A percentile compares a stretch with the other conserved stretches of the same genome.
These are phyloP conservation scores for Nakataea oryzae DNA, from an alignment of 2,329 filamentous ascomycete genomes.

Conservation along the genomic window DNA sequence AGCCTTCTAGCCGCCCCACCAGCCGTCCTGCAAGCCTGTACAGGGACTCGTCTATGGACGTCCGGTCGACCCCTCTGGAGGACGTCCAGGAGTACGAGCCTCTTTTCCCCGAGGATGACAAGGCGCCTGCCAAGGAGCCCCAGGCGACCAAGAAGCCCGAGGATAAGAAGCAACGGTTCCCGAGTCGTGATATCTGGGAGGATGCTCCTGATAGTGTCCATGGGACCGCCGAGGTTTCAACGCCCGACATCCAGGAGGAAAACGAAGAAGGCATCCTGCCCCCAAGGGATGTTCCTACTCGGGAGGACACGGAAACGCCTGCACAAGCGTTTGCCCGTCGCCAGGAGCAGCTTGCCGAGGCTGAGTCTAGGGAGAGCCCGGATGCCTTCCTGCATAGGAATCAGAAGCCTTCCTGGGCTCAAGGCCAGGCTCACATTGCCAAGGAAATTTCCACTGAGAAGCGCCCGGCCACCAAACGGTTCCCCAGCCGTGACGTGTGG, in stretches of 20 bases:
- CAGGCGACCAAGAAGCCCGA: slow-evolving; percentile 32
- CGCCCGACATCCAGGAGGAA: slow-evolving; percentile 48
- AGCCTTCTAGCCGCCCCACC: slow-evolving; percentile 14
- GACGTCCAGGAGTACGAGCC: slow-evolving; percentile 93
- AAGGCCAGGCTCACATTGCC: slow-evolving; percentile 36
- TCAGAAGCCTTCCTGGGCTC: slow-evolving; percentile 36
- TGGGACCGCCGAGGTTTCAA: slow-evolving; percentile 71
- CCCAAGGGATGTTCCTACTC: slow-evolving; percentile 14
- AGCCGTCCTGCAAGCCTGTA: slow-evolving; percentile 47
- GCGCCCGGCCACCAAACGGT: slow-evolving; percentile 55
- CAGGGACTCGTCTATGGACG: slow-evolving; percentile 38
- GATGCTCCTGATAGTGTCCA: slow-evolving; percentile 82
- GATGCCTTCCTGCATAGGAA: slow-evolving; percentile 44
- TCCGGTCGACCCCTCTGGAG: slow-evolving; percentile 62
- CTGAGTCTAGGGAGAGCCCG: slow-evolving; percentile 29
- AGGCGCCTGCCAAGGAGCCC: slow-evolving; percentile 24
- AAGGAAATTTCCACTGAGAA: slow-evolving; percentile 35
- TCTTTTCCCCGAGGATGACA: slow-evolving; percentile 71
- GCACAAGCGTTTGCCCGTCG: slow-evolving; percentile 56
- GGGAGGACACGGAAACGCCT: slow-evolving; percentile 38
- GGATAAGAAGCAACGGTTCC: slow-evolving; percentile 61
- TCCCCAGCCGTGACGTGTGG: slow-evolving; percentile 90
- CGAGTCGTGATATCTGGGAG: slow-evolving; percentile 95
- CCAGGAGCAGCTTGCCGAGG: slow-evolving; percentile 55
- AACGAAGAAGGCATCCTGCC: slow-evolving; percentile 14